Percentiles rank a stretch among this genome's conserved stretches.
These are phyloP conservation scores for Venturia nashicola DNA, from an alignment of 2,329 filamentous ascomycete genomes.

Conservation along the genomic window DNA sequence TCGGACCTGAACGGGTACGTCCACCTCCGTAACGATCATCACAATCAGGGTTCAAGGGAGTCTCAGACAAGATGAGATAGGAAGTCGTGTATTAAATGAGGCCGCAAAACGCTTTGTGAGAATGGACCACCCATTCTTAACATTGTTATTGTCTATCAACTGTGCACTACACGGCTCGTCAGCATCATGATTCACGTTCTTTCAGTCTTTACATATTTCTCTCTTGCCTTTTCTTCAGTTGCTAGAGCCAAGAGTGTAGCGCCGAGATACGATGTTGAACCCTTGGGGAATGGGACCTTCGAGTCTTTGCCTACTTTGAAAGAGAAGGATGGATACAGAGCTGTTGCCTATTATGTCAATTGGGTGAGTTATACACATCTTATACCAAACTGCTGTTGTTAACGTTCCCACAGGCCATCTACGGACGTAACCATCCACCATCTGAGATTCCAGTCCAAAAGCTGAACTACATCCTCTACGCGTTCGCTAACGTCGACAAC, in stretches of 20 bases:
- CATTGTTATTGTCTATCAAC: not conserved
- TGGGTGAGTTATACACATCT: constrained; percentile 31
- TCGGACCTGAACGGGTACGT: not conserved
- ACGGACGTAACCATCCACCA: constrained; percentile 72
- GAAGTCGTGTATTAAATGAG: not conserved
- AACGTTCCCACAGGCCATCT: constrained; percentile 50
- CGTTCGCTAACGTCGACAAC: constrained; percentile 75
- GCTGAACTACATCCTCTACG: constrained; percentile 80
- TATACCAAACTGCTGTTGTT: constrained; percentile 12
- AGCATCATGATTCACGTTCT: constrained; percentile 1
- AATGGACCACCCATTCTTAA: not conserved
- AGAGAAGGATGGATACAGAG: constrained; percentile 33
- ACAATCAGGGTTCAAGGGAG: not conserved
- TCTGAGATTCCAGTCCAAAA: constrained; percentile 70
- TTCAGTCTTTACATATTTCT: not conserved
- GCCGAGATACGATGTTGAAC: not conserved
- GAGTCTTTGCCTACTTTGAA: constrained; percentile 21
- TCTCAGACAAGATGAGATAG: not conserved
- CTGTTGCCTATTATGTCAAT: constrained; percentile 64
- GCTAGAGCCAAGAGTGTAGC: not conserved
- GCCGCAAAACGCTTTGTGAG: not conserved
- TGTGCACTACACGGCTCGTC: not conserved
- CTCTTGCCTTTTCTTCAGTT: not conserved
- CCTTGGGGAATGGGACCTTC: constrained; percentile 13
- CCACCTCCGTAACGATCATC: not conserved